A percentile compares a stretch with the other conserved stretches of the same genome.
Evolutionary conservation across 805 yeast species (phyloP).

Genomic region (Kodamaea kakaduensis): DNA sequence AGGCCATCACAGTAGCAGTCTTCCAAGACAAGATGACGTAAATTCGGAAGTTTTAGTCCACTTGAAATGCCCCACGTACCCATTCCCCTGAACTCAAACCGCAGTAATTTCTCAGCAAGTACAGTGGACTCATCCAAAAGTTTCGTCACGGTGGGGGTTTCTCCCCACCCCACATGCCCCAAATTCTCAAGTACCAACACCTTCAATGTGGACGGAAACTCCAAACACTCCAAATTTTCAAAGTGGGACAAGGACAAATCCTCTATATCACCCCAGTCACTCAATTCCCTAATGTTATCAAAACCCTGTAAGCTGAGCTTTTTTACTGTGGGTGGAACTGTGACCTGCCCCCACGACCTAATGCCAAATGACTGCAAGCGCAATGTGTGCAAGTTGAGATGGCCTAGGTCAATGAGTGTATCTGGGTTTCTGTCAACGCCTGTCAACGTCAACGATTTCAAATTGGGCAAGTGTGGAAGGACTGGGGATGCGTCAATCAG

Average conservation of each 20-base stretch:
- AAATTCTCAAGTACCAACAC: too few species aligned
- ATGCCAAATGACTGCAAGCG: background rate
- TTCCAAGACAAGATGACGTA: background rate
- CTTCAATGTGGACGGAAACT: background rate
- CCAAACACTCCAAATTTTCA: background rate
- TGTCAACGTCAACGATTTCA: background rate
- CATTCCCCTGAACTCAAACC: background rate
- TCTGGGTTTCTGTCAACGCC: background rate
- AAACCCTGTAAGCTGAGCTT: background rate
- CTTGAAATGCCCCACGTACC: background rate
- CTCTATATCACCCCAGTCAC: background rate
- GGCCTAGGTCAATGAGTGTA: background rate
- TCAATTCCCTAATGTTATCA: background rate
- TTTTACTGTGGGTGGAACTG: background rate
- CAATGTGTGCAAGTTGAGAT: background rate
- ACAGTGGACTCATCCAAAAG: background rate
- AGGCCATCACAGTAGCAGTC: background rate
- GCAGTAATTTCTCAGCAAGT: background rate
- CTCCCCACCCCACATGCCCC: too few species aligned
- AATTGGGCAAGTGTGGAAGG: constrained; percentile 1
- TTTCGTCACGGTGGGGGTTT: too few species aligned
- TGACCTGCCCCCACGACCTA: background rate
- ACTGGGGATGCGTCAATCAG: too few species aligned
- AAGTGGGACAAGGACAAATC: background rate
- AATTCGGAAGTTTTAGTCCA: background rate